Conservation (phyloP, 768 basidiomycete species). For the Mycena rebaudengoi region DNA sequence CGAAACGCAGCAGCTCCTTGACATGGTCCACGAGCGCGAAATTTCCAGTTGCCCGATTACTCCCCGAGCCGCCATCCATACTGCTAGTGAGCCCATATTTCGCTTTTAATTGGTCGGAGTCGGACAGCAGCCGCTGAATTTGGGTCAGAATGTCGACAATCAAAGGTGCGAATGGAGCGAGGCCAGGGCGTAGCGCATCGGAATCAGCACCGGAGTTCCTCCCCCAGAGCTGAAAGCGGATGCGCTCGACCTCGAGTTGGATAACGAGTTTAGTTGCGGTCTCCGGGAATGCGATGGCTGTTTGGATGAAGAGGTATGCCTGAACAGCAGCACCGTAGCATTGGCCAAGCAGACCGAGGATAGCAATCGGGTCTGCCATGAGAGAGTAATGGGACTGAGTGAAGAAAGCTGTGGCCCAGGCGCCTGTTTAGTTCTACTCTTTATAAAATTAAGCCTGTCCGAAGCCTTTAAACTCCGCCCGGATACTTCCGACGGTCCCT, state of each 20-base stretch:
- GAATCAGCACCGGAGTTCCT: conserved; percentile 15
- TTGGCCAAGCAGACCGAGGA: neutral
- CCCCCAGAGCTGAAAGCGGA: conserved; percentile 19
- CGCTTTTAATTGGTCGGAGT: neutral
- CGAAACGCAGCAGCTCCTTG: neutral
- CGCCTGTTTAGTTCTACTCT: no score
- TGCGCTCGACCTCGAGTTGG: conserved; percentile 13
- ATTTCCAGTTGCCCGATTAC: neutral
- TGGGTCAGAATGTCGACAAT: conserved; percentile 7
- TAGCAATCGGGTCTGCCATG: neutral
- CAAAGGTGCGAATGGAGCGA: conserved; percentile 10
- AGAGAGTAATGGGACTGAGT: no score
- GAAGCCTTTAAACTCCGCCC: no score
- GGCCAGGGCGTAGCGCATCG: neutral
- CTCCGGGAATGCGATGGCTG: conserved; percentile 7
- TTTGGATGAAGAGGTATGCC: neutral
- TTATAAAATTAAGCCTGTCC: no score
- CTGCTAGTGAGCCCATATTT: neutral
- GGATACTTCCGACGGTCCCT: no score
- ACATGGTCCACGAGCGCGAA: neutral
- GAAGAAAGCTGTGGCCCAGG: no score
- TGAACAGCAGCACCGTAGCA: neutral
- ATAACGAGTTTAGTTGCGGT: conserved; percentile 14
- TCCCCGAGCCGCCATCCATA: neutral
- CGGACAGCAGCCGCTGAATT: neutral